Evolutionary conservation across 495 filamentous ascomycete species (phyloP), one percentile per base, ranked within the genome.

Genomic region (Lepraria neglecta): DNA sequence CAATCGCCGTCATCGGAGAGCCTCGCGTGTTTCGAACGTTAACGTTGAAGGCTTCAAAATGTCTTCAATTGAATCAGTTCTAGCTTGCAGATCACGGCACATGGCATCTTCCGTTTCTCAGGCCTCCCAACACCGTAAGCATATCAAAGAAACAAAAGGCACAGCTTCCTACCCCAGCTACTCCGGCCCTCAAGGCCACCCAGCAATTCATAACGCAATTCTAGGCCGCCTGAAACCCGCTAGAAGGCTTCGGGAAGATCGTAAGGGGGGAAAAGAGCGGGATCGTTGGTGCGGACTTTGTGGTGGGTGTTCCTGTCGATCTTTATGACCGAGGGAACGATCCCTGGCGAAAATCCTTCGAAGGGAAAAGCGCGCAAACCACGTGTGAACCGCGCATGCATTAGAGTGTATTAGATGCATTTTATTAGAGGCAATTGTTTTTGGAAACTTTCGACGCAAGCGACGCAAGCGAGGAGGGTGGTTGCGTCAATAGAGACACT

Each of bases 151-250:
- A 35, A 14, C 33, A 21, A n/a, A 14, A 38, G 14, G 33, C 31
- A 28, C n/a, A 44, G 27, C 38, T 35, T 14, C 40, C 54, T 43
- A 45, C 19, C 21, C 21, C 17, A 57, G 15, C 35, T 27, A 30
- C 19, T 24, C 4, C 1, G 54, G 6, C 35, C 35, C 17, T 35
- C 14, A 40, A 5, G 30, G 19, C 19, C 28, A 33, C 30, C 14
- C 30, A 27, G 17, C 45, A 40, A 30, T 1, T 31, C 33, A 57
- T 27, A 45, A 57, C 35, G 35, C 42, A 45, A 57, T 54, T 15
- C 21, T 35, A 57, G 54, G 17, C 28, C 42, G 21, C 21, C 54
- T 57, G 54, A 57, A 57, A 57, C 54, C 35, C 54, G 42, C 54
- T 57, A 57, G 38, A 57, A 27, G 35, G 19, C 21, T 15, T n/a